Evolutionary conservation across 148 eudicot species (phyloP).

Genomic region (Vaccinium myrtillus): DNA sequence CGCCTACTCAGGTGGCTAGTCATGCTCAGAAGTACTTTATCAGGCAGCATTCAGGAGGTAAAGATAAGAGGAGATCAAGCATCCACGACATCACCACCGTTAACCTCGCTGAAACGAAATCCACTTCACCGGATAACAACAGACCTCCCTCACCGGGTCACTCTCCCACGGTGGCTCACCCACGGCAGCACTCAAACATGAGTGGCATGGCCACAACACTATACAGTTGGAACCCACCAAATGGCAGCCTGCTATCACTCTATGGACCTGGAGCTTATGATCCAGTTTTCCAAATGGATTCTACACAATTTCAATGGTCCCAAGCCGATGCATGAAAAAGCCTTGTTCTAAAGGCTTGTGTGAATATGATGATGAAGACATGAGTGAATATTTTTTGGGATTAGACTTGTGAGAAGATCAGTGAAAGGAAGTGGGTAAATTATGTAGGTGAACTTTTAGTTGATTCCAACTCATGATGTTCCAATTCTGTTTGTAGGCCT

Average conservation of each 20-base stretch:
- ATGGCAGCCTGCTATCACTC: slow-evolving; percentile 12
- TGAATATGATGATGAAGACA: slow-evolving; percentile 10
- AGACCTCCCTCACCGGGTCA: slow-evolving; percentile 16
- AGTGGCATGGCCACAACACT: slow-evolving; percentile 18
- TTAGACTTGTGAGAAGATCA: not conserved
- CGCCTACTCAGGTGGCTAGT: slow-evolving; percentile 67
- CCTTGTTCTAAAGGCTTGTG: not conserved
- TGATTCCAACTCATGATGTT: slow-evolving; percentile 19
- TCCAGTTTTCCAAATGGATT: slow-evolving; percentile 25
- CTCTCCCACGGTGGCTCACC: slow-evolving; percentile 17
- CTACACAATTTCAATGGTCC: slow-evolving; percentile 1
- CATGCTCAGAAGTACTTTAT: slow-evolving; percentile 64
- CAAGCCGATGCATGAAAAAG: not conserved
- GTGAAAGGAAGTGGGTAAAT: not conserved
- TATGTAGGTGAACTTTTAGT: slow-evolving; percentile 17
- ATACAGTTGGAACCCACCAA: slow-evolving; percentile 25
- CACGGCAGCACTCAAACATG: slow-evolving; percentile 15
- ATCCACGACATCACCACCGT: slow-evolving; percentile 61
- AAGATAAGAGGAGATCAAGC: slow-evolving; percentile 61
- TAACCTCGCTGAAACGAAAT: slow-evolving; percentile 33
- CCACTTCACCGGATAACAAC: slow-evolving; percentile 27
- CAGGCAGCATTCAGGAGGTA: slow-evolving; percentile 53
- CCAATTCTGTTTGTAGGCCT: not conserved
- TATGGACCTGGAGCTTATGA: slow-evolving; percentile 24
- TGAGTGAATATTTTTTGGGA: not conserved